These are phyloP conservation scores for Raffaelea deltoideospora DNA, from an alignment of 2,329 filamentous ascomycete genomes.

Conservation along the genomic window DNA sequence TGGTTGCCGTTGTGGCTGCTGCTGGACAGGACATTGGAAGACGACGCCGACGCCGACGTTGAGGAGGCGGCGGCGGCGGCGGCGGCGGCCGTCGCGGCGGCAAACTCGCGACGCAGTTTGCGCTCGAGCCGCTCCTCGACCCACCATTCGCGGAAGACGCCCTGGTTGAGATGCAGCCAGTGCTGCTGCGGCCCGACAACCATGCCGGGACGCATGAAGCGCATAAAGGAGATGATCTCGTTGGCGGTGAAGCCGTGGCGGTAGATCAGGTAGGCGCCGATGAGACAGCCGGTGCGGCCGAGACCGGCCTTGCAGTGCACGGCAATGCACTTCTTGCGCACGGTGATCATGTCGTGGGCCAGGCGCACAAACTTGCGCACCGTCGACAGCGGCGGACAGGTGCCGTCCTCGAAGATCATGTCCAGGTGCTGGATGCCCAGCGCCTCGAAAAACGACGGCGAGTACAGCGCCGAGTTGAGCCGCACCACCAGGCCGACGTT, in stretches of 20 bases:
- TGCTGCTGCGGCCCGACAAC: conserved; percentile 97
- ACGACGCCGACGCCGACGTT: not conserved
- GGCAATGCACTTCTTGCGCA: conserved; percentile 83
- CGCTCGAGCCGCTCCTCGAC: conserved; percentile 71
- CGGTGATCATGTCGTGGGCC: conserved; percentile 84
- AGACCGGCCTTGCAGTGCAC: conserved; percentile 98
- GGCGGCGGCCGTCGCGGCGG: conserved; percentile 25
- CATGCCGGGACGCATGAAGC: conserved; percentile 98
- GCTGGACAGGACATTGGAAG: too few species aligned
- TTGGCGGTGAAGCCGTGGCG: conserved; percentile 94
- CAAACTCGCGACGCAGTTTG: conserved; percentile 44
- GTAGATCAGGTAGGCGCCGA: conserved; percentile 96
- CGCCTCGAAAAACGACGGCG: conserved; percentile 90
- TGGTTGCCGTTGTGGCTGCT: too few species aligned
- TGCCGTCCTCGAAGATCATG: conserved; percentile 99
- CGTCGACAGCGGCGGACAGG: conserved; percentile 76
- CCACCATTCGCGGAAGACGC: conserved; percentile 98
- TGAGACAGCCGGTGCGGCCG: conserved; percentile 86
- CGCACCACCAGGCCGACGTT: conserved; percentile 89
- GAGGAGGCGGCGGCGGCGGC: conserved; percentile 12
- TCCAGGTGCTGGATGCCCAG: conserved; percentile 91
- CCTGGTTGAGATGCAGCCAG: conserved; percentile 96
- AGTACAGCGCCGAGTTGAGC: conserved; percentile 91
- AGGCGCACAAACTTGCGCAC: conserved; percentile 91
- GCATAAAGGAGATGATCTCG: conserved; percentile 94